These are phyloP conservation scores for Beauveria varroae DNA, from an alignment of 2,329 filamentous ascomycete species.

Conservation along the genomic window DNA sequence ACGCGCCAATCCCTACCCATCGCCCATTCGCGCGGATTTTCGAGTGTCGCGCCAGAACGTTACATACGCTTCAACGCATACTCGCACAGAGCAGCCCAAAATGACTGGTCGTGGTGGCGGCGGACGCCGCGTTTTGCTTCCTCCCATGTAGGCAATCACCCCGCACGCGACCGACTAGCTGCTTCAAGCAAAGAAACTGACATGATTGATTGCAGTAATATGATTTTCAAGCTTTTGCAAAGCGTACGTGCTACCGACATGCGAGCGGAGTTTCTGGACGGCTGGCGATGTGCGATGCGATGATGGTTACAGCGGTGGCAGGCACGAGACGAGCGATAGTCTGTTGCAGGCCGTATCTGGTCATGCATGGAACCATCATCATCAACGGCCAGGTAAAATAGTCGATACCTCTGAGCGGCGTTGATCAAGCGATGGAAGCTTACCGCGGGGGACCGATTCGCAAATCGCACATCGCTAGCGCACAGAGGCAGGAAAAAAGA, in stretches of 20 bases:
- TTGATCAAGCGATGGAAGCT: not conserved
- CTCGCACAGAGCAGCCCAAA: conserved; percentile 13
- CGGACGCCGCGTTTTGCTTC: conserved; percentile 52
- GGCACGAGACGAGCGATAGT: not conserved
- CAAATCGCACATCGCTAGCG: not conserved
- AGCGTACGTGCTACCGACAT: conserved; percentile 28
- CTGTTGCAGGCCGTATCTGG: not conserved
- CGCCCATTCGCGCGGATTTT: not conserved
- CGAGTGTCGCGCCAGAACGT: not conserved
- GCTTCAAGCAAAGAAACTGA: not conserved
- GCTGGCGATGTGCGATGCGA: not conserved
- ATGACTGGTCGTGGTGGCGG: conserved; percentile 56
- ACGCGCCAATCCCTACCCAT: conserved; percentile 1
- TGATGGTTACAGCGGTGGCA: not conserved
- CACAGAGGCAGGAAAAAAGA: not conserved
- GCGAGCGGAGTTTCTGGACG: conserved; percentile 20
- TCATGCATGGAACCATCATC: not conserved
- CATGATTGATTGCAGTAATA: conserved; percentile 30
- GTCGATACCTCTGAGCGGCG: not conserved
- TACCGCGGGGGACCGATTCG: not conserved
- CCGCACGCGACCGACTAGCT: not conserved
- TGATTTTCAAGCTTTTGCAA: conserved; percentile 70
- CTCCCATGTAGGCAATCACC: conserved; percentile 39
- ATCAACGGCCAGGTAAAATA: not conserved
- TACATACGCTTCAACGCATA: not conserved